These are phyloP conservation scores for Kewa caespitosa DNA, from an alignment of 179 eudicot species.

Conservation along the genomic window DNA sequence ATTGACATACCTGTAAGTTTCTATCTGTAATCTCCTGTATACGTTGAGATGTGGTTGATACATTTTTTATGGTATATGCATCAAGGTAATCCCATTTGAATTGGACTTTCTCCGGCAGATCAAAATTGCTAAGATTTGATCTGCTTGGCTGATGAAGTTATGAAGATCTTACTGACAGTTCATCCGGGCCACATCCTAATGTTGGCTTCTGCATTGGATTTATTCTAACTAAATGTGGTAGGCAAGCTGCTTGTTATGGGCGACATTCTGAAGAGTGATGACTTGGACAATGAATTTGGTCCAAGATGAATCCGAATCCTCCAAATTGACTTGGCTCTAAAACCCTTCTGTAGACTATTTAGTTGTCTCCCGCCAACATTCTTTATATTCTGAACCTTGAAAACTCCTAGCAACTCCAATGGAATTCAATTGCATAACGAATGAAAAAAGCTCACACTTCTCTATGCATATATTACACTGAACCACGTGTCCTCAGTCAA, in stretches of 20 bases:
- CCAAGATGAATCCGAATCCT: not conserved
- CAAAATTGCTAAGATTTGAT: not conserved
- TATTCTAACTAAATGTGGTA: not conserved
- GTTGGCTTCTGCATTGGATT: not conserved
- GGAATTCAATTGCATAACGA: not conserved
- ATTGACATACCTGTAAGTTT: conserved; percentile 85
- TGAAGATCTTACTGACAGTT: not conserved
- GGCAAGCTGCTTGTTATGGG: not conserved
- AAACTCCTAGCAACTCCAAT: not conserved
- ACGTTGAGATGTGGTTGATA: not conserved
- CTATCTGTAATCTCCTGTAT: not conserved
- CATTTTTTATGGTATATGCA: not conserved
- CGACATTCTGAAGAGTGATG: too few species aligned
- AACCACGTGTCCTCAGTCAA: too few species aligned
- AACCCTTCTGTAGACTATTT: too few species aligned
- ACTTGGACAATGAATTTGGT: not conserved
- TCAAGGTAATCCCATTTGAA: not conserved
- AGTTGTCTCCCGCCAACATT: not conserved
- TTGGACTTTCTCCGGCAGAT: not conserved
- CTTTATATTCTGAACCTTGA: not conserved
- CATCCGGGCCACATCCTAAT: not conserved
- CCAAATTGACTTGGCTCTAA: not conserved
- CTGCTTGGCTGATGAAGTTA: not conserved
- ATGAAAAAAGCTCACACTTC: not conserved
- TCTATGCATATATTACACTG: not conserved